A percentile compares a stretch with the other conserved stretches of the same genome.
These are phyloP conservation scores for Kodamaea sp. DNA, from an alignment of 1,139 yeast genomes.

Conservation along the genomic window DNA sequence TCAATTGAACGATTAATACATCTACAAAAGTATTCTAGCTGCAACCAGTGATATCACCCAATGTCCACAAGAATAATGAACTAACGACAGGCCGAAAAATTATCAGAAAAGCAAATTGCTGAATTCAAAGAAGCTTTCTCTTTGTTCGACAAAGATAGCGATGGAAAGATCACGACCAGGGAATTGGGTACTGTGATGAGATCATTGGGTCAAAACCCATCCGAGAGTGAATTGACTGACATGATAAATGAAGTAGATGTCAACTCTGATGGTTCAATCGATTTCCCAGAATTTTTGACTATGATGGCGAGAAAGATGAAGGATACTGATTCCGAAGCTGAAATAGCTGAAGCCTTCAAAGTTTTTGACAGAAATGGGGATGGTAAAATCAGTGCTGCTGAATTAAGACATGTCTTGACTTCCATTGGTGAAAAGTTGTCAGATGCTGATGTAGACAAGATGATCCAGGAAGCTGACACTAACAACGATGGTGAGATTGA, in stretches of 20 bases:
- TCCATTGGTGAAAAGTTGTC: slow-evolving; percentile 62
- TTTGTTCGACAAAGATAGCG: slow-evolving; percentile 92
- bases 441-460: slow-evolving; percentile 94
- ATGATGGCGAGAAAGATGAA: slow-evolving; percentile 95
- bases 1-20: background rate
- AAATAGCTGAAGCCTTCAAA: slow-evolving; percentile 94
- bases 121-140: slow-evolving; percentile 98
- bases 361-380: slow-evolving; percentile 94
- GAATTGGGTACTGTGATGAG: slow-evolving; percentile 99
- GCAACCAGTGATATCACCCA: background rate
- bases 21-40: background rate
- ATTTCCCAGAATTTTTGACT: slow-evolving; percentile 81
- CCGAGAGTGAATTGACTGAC: slow-evolving; percentile 93
- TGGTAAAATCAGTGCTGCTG: slow-evolving; percentile 95
- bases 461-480: slow-evolving; percentile 94
- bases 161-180: slow-evolving; percentile 91
- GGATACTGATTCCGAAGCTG: slow-evolving; percentile 96
- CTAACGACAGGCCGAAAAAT: slow-evolving; percentile 65
- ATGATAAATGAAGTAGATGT: slow-evolving; percentile 96
- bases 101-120: slow-evolving; percentile 93
- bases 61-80: slow-evolving; percentile 1
- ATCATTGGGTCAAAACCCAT: slow-evolving; percentile 94
- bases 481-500: slow-evolving; percentile 96
- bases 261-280: slow-evolving; percentile 92
- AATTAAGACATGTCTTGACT: slow-evolving; percentile 84